Evolutionary conservation across 352 stramenopile species (phyloP), one percentile per base, ranked within the genome.

Genomic region (Pythium biforme): DNA sequence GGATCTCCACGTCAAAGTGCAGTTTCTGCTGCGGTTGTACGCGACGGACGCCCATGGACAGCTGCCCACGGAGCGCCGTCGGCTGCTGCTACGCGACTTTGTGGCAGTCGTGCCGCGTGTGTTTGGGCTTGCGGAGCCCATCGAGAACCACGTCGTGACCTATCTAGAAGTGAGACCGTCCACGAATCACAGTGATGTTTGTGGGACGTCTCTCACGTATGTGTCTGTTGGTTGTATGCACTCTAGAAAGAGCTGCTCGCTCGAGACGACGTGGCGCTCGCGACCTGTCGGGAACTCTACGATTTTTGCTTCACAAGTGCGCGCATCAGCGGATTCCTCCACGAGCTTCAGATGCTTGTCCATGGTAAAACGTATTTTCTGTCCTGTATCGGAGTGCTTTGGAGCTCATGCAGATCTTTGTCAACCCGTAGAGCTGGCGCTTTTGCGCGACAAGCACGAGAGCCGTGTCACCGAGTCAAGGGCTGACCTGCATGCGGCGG

Each of bases 291-390:
- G 1, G 79, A 88, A 33, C 51, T 86, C 3, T 83, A 85, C 49
- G 69, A 80, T 19, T 62, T 80, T 46, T 91, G 82, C 62, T 80
- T 91, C 48, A 88, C 82, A 12, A 81, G 76, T 8, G 69, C 74
- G 9, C 71, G 64, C 33, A 71, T 89, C 34, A 84, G 79, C 31
- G 74, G 77, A 3, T 76, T 78, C 48, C 66, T 89, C 5, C 81
- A 89, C 41, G 74, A 76, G 34, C 59, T 90, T 41, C 73, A 89
- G 39, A 45, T 62, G 4, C 53, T 81, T 17, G 64, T 83, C 3
- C 45, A 85, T 72, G 75, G 82, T 87, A 56, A 37, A 7, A 3
- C 2, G 20, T 17, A 0, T 27, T 25, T 46, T n/a, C n/a, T n/a
- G n/a, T n/a, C n/a, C n/a, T n/a, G n/a, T n/a, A n/a, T n/a, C n/a